Evolutionary conservation across 2,329 filamentous ascomycete genomes (phyloP).

Genomic region (Xylaria sp.): DNA sequence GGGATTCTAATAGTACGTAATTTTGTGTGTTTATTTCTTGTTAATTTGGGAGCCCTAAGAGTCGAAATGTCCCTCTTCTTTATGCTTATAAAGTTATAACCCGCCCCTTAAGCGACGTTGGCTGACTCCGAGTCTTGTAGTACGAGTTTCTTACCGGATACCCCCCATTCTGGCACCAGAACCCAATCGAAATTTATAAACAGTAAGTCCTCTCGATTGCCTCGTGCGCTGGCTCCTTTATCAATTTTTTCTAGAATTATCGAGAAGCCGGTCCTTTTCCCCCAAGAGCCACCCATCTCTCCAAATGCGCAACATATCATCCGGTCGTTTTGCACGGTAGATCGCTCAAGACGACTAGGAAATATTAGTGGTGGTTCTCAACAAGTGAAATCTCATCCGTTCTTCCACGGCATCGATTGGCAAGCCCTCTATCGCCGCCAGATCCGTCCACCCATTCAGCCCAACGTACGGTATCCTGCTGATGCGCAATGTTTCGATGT

Average conservation of each 20-base stretch:
- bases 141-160: constrained; percentile 88
- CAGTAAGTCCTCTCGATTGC: constrained; percentile 59
- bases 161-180: constrained; percentile 87
- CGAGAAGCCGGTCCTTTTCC: constrained; percentile 79
- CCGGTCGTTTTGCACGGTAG: constrained; percentile 78
- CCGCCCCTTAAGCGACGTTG: background rate
- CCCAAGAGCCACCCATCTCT: constrained; percentile 72
- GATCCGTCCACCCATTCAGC: constrained; percentile 75
- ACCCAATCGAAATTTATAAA: constrained; percentile 88
- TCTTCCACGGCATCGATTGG: constrained; percentile 80
- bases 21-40: background rate
- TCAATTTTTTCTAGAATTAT: constrained; percentile 69
- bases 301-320: constrained; percentile 78
- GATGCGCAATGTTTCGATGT: constrained; percentile 85
- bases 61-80: background rate
- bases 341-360: constrained; percentile 79
- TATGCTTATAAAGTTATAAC: background rate
- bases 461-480: constrained; percentile 75
- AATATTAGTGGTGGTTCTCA: constrained; percentile 80
- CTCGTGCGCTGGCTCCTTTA: background rate
- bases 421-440: constrained; percentile 73
- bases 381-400: constrained; percentile 78
- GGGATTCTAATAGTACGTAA: constrained; percentile 71
- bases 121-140: constrained; percentile 2
- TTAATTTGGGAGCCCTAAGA: background rate